Percentiles rank a stretch among this genome's conserved stretches.
Evolutionary conservation across 2,329 filamentous ascomycete genomes (phyloP).

Genomic region (Ophiobolus disseminans): DNA sequence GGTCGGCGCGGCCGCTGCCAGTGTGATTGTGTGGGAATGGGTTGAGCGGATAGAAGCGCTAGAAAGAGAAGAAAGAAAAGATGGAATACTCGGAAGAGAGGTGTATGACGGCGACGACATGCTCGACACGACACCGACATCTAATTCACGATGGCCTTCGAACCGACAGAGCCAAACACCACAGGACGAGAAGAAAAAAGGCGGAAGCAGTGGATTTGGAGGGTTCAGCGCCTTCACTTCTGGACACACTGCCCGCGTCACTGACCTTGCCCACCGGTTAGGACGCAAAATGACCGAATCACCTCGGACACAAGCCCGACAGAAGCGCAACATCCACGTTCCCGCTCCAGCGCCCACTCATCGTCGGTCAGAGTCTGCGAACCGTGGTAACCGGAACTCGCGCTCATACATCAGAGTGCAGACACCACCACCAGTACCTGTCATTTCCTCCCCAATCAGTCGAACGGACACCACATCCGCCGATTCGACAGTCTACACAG

Average conservation of each 20-base stretch:
- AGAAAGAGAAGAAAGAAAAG: constrained; percentile 91
- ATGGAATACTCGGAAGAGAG: constrained; percentile 87
- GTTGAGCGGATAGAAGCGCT: constrained; percentile 92
- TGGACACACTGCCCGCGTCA: constrained; percentile 33
- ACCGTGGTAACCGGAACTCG: constrained; percentile 30
- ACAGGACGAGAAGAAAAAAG: constrained; percentile 42
- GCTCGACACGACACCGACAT: constrained; percentile 71
- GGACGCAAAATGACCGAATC: constrained; percentile 38
- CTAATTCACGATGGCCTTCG: constrained; percentile 59
- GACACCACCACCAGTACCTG: constrained; percentile 51
- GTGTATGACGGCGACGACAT: constrained; percentile 95
- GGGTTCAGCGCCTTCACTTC: constrained; percentile 34
- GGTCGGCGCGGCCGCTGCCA: constrained; percentile 93
- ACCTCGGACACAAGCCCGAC: constrained; percentile 35
- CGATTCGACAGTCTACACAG: constrained; percentile 68
- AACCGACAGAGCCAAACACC: constrained; percentile 47
- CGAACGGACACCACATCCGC: constrained; percentile 68
- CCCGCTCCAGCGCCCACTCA: constrained; percentile 40
- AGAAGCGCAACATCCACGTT: constrained; percentile 43
- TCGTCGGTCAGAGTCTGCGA: constrained; percentile 36
- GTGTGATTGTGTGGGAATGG: constrained; percentile 99
- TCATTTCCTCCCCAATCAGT: constrained; percentile 63
- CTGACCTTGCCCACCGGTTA: constrained; percentile 35
- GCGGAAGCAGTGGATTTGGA: constrained; percentile 24
- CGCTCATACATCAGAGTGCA: constrained; percentile 40